Evolutionary conservation across 768 basidiomycete species (phyloP).

Genomic region (Lentinula guzmanii): DNA sequence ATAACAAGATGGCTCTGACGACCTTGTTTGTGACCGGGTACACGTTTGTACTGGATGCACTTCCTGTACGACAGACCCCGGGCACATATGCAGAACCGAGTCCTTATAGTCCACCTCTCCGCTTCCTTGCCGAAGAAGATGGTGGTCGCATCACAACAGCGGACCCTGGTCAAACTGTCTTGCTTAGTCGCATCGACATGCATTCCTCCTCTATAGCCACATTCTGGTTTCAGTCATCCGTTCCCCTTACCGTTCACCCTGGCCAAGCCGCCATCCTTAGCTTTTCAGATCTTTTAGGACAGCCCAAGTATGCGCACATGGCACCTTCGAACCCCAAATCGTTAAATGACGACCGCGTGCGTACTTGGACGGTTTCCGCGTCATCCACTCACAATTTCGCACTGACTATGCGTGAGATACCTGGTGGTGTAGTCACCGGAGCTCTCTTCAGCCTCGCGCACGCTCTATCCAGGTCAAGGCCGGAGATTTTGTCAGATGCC

Average conservation of each 20-base stretch:
- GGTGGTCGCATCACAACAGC: slow-evolving; percentile 14
- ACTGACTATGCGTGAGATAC: slow-evolving; percentile 52
- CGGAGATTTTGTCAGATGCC: slow-evolving; percentile 34
- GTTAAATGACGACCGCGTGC: slow-evolving; percentile 56
- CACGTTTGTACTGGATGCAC: slow-evolving; percentile 43
- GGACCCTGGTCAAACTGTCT: slow-evolving; percentile 17
- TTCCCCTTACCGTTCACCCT: slow-evolving; percentile 26
- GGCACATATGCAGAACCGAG: slow-evolving; percentile 25
- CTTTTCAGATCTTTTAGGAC: slow-evolving; percentile 44
- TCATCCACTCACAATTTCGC: slow-evolving; percentile 27
- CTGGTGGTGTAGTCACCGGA: slow-evolving; percentile 48
- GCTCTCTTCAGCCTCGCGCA: slow-evolving; percentile 45
- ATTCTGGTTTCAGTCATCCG: slow-evolving; percentile 39
- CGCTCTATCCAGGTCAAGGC: slow-evolving; percentile 31
- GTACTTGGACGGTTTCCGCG: slow-evolving; percentile 57
- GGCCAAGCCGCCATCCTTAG: slow-evolving; percentile 55
- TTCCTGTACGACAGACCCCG: slow-evolving; percentile 43
- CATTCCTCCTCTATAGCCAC: slow-evolving; percentile 48
- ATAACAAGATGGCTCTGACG: slow-evolving; percentile 36
- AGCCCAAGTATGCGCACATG: slow-evolving; percentile 45
- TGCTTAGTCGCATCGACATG: slow-evolving; percentile 31
- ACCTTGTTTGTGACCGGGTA: slow-evolving; percentile 46
- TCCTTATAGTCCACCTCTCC: slow-evolving; percentile 57
- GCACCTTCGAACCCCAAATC: slow-evolving; percentile 34
- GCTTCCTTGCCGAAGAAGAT: slow-evolving; percentile 43